Percentiles rank a stretch among this genome's conserved stretches.
Conservation (phyloP, 1,139 yeast species). For the Saccharomyces pastorianus region DNA sequence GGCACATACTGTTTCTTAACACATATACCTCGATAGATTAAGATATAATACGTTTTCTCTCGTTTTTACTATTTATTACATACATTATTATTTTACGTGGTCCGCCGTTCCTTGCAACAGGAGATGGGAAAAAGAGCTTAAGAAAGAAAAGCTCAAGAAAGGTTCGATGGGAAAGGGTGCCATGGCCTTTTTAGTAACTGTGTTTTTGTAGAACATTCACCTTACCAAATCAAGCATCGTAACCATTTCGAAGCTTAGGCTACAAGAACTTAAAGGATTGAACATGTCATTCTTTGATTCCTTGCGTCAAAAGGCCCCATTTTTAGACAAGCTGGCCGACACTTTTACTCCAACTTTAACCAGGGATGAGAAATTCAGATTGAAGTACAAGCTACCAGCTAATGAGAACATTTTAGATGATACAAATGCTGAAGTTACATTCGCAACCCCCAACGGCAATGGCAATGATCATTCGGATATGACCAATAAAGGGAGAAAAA, state of each 20-base stretch:
- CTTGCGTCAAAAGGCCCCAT: conserved; percentile 42
- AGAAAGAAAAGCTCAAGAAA: background rate
- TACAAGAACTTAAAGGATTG: background rate
- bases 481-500: conserved; percentile 10
- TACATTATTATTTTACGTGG: background rate
- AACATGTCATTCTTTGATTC: conserved; percentile 46
- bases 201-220: background rate
- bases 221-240: background rate
- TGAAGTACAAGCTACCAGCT: conserved; percentile 61
- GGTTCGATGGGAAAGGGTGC: background rate
- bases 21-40: background rate
- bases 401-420: conserved; percentile 60
- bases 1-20: background rate
- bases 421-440: conserved; percentile 58
- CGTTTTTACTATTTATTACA: background rate
- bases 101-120: background rate
- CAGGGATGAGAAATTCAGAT: conserved; percentile 62
- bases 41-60: background rate
- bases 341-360: conserved; percentile 30
- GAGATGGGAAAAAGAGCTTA: background rate
- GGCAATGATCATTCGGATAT: background rate
- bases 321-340: conserved; percentile 35
- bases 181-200: background rate
- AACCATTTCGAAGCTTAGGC: background rate
- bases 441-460: conserved; percentile 35